Percentiles rank a stretch among this genome's conserved stretches.
Conservation (phyloP, 2,329 filamentous ascomycete genomes). For the Sporothrix mexicana region DNA sequence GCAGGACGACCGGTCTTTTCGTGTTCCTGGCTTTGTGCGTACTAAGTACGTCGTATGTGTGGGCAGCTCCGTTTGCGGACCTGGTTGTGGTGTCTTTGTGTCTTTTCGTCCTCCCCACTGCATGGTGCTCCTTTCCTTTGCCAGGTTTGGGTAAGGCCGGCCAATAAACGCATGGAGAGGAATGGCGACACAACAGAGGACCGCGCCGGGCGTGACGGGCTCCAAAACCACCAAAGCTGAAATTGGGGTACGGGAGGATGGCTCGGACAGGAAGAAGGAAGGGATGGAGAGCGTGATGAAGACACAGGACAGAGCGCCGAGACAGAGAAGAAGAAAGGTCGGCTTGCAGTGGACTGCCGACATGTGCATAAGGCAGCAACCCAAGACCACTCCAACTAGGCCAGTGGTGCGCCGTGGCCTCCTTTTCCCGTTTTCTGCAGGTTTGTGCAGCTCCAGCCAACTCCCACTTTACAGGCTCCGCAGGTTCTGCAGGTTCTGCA, state of each 20-base stretch:
- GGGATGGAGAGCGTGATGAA: neutral
- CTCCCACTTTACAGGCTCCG: neutral
- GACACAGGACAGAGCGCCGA: too few species aligned
- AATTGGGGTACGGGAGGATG: neutral
- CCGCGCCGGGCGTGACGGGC: constrained; percentile 14
- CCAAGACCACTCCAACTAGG: neutral
- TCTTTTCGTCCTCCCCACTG: neutral
- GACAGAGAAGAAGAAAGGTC: too few species aligned
- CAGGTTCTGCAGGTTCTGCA: neutral
- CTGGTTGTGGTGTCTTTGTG: neutral
- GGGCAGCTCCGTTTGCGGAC: constrained; percentile 2
- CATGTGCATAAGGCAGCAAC: neutral
- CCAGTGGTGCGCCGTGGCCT: neutral
- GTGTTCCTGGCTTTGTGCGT: too few species aligned
- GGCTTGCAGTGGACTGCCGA: constrained; percentile 17
- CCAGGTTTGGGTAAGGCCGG: neutral
- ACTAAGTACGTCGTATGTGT: neutral
- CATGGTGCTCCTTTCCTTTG: neutral
- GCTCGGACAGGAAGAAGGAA: neutral
- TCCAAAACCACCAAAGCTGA: neutral
- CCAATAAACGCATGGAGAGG: neutral
- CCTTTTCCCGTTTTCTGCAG: too few species aligned
- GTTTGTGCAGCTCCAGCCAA: too few species aligned
- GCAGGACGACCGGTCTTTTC: neutral
- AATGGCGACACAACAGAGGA: constrained; percentile 11